Evolutionary conservation across 345 rosid genomes (phyloP).

Genomic region (Syzygium oleosum): DNA sequence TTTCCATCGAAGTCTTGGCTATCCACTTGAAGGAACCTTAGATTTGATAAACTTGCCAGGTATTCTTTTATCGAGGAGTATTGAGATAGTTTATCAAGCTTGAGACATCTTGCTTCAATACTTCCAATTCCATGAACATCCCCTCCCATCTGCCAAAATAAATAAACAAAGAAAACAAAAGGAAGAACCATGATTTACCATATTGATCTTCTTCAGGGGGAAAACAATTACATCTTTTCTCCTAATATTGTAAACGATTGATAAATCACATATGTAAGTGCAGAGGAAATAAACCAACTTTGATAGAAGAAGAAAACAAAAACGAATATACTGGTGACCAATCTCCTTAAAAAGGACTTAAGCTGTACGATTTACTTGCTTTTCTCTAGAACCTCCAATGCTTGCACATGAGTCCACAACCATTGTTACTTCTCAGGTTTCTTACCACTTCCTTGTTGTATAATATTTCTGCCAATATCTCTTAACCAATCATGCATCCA

Average conservation of each 20-base stretch:
- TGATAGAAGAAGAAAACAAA: not conserved
- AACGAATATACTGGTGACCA: not conserved
- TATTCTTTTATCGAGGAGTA: not conserved
- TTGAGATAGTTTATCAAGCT: not conserved
- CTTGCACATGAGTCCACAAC: not conserved
- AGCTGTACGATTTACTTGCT: rapidly evolving
- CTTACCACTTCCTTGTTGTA: not conserved
- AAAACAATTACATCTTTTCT: not conserved
- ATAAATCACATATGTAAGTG: not conserved
- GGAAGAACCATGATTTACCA: rapidly evolving
- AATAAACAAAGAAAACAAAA: too few species aligned
- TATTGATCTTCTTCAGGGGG: rapidly evolving
- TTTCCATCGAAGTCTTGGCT: too few species aligned
- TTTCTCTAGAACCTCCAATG: not conserved
- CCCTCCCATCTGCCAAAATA: not conserved
- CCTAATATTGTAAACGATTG: rapidly evolving
- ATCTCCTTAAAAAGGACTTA: not conserved
- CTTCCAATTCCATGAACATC: not conserved
- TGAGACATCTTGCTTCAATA: not conserved
- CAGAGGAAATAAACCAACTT: rapidly evolving
- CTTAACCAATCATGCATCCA: not conserved
- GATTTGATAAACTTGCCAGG: rapidly evolving
- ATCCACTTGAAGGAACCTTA: not conserved
- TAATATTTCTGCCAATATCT: not conserved
- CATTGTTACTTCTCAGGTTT: not conserved